Base-by-base conservation (phyloP, 176 grass and related monocot species). In the Alopecurus myosuroides region DNA sequence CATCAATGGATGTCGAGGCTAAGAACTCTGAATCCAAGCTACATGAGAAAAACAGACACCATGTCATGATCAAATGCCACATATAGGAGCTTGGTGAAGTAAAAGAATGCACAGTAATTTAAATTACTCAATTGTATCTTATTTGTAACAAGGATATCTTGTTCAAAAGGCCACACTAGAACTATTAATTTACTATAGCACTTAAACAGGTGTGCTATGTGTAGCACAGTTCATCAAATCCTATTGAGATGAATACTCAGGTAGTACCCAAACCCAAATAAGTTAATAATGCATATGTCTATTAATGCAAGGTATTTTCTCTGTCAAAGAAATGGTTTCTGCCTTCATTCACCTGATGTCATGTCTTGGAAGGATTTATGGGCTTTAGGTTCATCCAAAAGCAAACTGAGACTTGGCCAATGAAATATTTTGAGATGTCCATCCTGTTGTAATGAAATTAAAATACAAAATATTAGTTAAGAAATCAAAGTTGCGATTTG, bases 321-420 rank as follows among this genome's bases (percentile, higher is more conserved):
- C 33, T 64, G 35, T 34, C 45, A 41, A 42, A 22, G 0, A 48
- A 79, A 85, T 85, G 29, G 6, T 22, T 39, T 23, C 5, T 26
- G 0, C 13, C 14, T 69, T 40, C 50, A 51, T 80, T 89, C 58
- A 98, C 93, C 96, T 98, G 36, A 98, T 98, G 81, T 95, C 91
- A 98, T 98, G 87, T 98, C 96, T 78, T 56, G 44, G 62, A 98
- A 98, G 56, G 96, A 98, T 81, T 92, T 98, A 82, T 98, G 96
- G 58, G 93, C 96, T 85, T 93, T 98, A 80, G 93, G 93, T 92
- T 95, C 91, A 73, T 95, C 96, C 74, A 98, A 82, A 80, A 95
- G 78, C 60, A 92, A 60, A 70, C 35, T 82, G 36, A 90, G 37
- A 56, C 39, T 93, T 82, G 96, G 91, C 96, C 96, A 95, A 61